Base-by-base conservation (phyloP, 2,329 filamentous ascomycete species). In the Aspergillus uvarum region DNA sequence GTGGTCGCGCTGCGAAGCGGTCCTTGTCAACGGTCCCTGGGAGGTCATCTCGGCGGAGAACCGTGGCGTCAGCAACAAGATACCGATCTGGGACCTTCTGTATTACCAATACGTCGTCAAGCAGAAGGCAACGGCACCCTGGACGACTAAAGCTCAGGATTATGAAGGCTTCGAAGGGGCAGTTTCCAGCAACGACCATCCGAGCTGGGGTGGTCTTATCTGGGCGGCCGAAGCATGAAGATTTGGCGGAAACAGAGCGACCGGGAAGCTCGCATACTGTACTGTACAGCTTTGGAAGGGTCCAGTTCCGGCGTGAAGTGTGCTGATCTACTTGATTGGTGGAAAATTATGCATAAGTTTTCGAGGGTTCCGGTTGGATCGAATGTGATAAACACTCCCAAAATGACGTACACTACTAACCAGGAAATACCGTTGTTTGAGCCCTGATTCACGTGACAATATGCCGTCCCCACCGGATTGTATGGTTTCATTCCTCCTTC, bases 21-120 rank as follows among this genome's bases (percentile, higher is more conserved):
- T 78, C 1, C 64, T 79, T 16, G 72, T 79, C 4, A 72, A 74
- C 56, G 77, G 75, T 0, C 77, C 77, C 7, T 79, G 77, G 76
- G 57, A 60, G 3, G 62, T 35, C 6, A 68, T 70, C 12, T 74
- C 74, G 0, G 65, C 69, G 35, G 5, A 38, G 22, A 57, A 57
- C 1, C 38, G 61, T 11, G 60, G 60, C 6, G 65, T 70, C 5
- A 71, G 59, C 29, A 55, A 57, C n/a, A 21, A 58, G 24, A 64
- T 64, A 56, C 51, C 61, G 0, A 38, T 62, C 22, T 51, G 58
- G 55, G 51, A 75, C 50, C 66, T 74, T 3, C 21, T 73, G 0
- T 75, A 74, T 38, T 76, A 75, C 51, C 68, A 75, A 54, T 76
- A 73, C 35, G 71, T 65, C 5, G 62, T 71, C 26, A 72, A 73